Evolutionary conservation across 192 early-diverging fungal genomes (phyloP).

Genomic region (Phycomyces blakesleeanus): DNA sequence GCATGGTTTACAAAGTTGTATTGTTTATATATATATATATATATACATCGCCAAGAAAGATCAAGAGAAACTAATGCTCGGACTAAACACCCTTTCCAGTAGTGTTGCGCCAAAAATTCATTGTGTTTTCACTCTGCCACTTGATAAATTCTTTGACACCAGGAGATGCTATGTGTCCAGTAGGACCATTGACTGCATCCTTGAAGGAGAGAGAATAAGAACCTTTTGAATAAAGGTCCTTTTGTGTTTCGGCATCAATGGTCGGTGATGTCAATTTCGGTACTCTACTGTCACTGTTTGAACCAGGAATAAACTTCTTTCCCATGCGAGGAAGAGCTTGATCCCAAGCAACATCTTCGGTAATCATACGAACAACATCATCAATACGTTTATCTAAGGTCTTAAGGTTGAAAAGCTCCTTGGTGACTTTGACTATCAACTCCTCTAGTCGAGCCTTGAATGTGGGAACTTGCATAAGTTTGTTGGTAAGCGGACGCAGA

Average conservation of each 20-base stretch:
- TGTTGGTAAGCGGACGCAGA: constrained; percentile 6
- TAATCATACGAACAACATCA: constrained; percentile 7
- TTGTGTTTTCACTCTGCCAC: neutral
- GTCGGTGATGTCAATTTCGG: neutral
- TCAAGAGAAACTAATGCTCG: no score
- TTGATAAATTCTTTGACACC: constrained; percentile 6
- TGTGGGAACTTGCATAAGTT: neutral
- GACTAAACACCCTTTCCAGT: no score
- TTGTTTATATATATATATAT: no score
- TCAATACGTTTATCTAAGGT: no score
- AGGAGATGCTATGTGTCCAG: neutral
- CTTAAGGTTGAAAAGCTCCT: constrained; percentile 30
- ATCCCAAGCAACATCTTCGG: constrained; percentile 16
- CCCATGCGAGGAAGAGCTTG: neutral
- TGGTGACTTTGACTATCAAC: constrained; percentile 30
- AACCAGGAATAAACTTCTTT: neutral
- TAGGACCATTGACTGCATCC: neutral
- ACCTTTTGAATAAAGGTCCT: neutral
- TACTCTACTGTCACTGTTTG: neutral
- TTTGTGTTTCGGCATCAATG: neutral
- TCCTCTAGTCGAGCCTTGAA: constrained; percentile 28
- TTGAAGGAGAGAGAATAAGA: neutral
- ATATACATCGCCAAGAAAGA: no score
- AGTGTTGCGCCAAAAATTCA: constrained; percentile 5
- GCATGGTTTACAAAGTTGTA: no score